Evolutionary conservation across 1,139 yeast genomes (phyloP).

Genomic region (Candida mesenterica): DNA sequence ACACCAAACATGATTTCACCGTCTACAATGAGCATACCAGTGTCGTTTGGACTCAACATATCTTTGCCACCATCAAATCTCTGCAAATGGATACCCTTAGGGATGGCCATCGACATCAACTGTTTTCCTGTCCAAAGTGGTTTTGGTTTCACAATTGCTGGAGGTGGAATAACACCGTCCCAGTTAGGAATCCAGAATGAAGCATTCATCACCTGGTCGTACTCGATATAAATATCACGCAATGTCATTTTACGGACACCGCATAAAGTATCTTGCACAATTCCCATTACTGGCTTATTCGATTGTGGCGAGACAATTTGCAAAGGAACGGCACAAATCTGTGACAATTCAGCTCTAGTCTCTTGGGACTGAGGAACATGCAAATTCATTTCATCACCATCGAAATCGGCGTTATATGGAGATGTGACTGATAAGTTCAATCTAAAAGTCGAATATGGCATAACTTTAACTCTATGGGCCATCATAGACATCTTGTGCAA

Average conservation of each 20-base stretch:
- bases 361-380: constrained; percentile 99
- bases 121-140: constrained; percentile 99
- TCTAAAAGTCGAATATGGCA: constrained; percentile 98
- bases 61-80: constrained; percentile 90
- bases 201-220: constrained; percentile 94
- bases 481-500: constrained; percentile 99
- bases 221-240: constrained; percentile 84
- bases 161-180: constrained; percentile 99
- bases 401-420: constrained; percentile 99
- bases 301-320: constrained; percentile 98
- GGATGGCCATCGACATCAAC: constrained; percentile 86
- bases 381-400: constrained; percentile 99
- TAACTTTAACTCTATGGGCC: constrained; percentile 99
- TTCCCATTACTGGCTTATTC: constrained; percentile 99
- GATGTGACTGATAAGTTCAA: constrained; percentile 95
- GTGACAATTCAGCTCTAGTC: constrained; percentile 92
- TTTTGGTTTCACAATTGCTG: constrained; percentile 90
- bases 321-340: constrained; percentile 93
- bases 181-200: constrained; percentile 97
- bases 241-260: constrained; percentile 95
- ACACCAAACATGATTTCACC: constrained; percentile 97
- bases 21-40: constrained; percentile 88
- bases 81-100: constrained; percentile 91
- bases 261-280: constrained; percentile 97
- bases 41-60: constrained; percentile 79